Evolutionary conservation across 345 rosid genomes (phyloP), one percentile per base, ranked within the genome.

Genomic region (Pistacia vera): DNA sequence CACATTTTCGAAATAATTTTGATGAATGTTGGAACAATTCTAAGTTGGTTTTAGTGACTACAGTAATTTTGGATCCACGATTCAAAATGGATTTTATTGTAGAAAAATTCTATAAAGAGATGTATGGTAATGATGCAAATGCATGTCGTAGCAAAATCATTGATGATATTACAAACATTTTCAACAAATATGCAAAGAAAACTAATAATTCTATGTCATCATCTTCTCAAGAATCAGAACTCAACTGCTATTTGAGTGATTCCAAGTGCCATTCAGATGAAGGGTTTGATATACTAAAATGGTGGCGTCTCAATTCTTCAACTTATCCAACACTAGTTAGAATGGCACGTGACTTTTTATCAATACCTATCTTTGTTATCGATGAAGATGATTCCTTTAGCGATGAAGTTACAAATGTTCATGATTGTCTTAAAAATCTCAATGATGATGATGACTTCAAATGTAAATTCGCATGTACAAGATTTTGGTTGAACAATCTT

Each of bases 341-440:
- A 22, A 66, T 78, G 81, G 77, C 72, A 13, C 35, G 68, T 1
- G 76, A 78, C 22, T 41, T 66, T 17, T 59, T 78, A n/a, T 38
- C 64, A 9, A 22, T 67, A 5, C 76, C 80, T 28, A 49, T 49
- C 2, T 8, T 58, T 1, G 11, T 58, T 58, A 30, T 22, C 4
- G 1, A 58, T 30, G 33, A 0, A 6, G 48, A 36, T 5, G 0
- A 22, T 22, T 22, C 25, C 0, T 22, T 22, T 22, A 0, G 0
- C 25, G 25, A 22, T 22, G 25, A 22, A 22, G 0, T 63, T 4
- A 13, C 7, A 36, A 1, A 17, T 64, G 4, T 38, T 11, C 0
- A 0, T 22, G 1, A 7, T 0, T 0, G 0, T 3, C 4, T 12
- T 36, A 3, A 0, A 6, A 22, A 0, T 8, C 46, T 64, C 25